A percentile compares a stretch with the other conserved stretches of the same genome.
Conservation (phyloP, 1,284 basidiomycete genomes). For the Moesziomyces aphidis region DNA sequence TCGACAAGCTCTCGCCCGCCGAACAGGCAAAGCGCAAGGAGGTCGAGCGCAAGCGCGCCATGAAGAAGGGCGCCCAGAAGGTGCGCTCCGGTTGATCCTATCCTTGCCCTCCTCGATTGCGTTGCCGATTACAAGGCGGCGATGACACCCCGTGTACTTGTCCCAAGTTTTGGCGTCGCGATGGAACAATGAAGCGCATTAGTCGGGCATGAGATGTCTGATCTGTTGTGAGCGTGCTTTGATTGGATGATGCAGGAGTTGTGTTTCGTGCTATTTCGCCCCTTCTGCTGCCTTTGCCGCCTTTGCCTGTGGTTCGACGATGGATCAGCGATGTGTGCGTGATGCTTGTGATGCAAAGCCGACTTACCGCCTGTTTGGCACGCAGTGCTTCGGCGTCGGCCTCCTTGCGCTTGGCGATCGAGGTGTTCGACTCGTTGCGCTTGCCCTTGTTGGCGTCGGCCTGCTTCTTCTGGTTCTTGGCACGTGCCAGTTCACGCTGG, state of each 20-base stretch:
- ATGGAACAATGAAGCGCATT: not conserved
- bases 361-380: slow-evolving; percentile 63
- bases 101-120: not conserved
- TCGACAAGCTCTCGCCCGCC: slow-evolving; percentile 59
- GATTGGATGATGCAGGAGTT: not conserved
- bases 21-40: slow-evolving; percentile 66
- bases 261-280: slow-evolving; percentile 6
- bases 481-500: slow-evolving; percentile 64
- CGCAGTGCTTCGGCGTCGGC: slow-evolving; percentile 60
- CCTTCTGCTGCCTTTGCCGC: slow-evolving; percentile 40
- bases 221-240: not conserved
- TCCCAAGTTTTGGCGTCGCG: not conserved
- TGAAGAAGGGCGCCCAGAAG: slow-evolving; percentile 54
- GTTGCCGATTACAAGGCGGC: not conserved
- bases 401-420: slow-evolving; percentile 58
- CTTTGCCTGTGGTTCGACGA: slow-evolving; percentile 28
- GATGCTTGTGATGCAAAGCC: too few relatives aligned
- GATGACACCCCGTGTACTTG: not conserved
- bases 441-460: slow-evolving; percentile 61
- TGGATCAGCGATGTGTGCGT: not conserved
- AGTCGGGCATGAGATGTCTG: too few relatives aligned
- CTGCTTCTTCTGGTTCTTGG: slow-evolving; percentile 66
- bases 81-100: slow-evolving; percentile 4
- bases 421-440: slow-evolving; percentile 51
- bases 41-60: slow-evolving; percentile 60